A percentile compares a stretch with the other conserved stretches of the same genome.
phyloP scores from a whole-genome alignment of 2,329 filamentous ascomycete genomes.

The Fusarium anguioides region DNA sequence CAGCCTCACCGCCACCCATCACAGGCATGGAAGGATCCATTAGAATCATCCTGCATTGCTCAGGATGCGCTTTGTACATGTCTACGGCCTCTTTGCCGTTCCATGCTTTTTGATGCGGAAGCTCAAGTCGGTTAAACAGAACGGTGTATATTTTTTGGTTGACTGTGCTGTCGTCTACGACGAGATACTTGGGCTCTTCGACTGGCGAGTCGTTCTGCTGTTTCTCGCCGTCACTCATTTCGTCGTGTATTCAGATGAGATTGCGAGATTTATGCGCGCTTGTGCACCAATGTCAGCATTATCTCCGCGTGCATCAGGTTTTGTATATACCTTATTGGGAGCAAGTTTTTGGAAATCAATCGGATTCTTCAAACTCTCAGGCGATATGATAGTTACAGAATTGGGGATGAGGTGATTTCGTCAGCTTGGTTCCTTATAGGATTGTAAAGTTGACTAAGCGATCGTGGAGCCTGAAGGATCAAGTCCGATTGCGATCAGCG shows the following conservation, averaged over 20 bases:
- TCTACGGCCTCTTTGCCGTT: slow-evolving; percentile 15
- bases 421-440: neutral
- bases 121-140: neutral
- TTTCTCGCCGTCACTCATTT: neutral
- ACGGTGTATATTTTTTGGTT: neutral
- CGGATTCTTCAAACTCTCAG: accelerated
- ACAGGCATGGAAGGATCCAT: slow-evolving; percentile 17
- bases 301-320: neutral
- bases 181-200: neutral
- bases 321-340: neutral
- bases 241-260: neutral
- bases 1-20: slow-evolving; percentile 3
- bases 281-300: neutral
- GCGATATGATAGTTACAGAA: neutral
- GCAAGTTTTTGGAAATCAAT: no score
- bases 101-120: neutral
- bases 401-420: neutral
- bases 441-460: neutral
- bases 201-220: no score
- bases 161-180: slow-evolving; percentile 15
- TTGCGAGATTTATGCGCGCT: no score
- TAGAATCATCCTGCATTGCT: slow-evolving; percentile 1
- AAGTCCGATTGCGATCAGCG: neutral
- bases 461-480: neutral
- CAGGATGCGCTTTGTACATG: neutral